These are phyloP conservation scores for Apiosordaria backusii DNA, from an alignment of 495 filamentous ascomycete genomes.

Conservation along the genomic window DNA sequence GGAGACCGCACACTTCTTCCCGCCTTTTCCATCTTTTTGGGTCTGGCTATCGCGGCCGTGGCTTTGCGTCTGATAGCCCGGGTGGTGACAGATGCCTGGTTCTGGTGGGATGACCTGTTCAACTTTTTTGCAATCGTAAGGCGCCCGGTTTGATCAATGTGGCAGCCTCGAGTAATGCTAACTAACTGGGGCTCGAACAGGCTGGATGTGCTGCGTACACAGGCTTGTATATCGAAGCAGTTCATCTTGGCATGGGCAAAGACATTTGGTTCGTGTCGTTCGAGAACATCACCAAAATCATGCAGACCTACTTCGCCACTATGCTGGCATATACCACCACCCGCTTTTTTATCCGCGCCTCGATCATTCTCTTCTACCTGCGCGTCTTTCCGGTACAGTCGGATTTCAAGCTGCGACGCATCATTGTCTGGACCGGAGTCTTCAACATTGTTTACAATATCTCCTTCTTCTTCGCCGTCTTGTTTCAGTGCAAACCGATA, in stretches of 20 bases:
- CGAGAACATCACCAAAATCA: conserved; percentile 40
- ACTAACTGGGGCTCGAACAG: conserved; percentile 13
- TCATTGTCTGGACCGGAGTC: conserved; percentile 30
- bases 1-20: conserved; percentile 18
- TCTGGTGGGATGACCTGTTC: conserved; percentile 36
- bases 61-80: conserved; percentile 27
- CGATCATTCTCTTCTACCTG: conserved; percentile 51
- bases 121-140: conserved; percentile 19
- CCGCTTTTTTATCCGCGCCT: conserved; percentile 41
- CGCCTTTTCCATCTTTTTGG: conserved; percentile 22
- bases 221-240: conserved; percentile 29
- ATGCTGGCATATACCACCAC: conserved; percentile 40
- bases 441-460: conserved; percentile 37
- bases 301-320: conserved; percentile 24
- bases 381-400: conserved; percentile 41
- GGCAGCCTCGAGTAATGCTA: too few relatives aligned
- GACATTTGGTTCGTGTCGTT: conserved; percentile 49
- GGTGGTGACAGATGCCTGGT: conserved; percentile 29
- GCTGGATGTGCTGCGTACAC: conserved; percentile 21
- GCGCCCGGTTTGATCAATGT: not conserved
- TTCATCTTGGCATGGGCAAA: conserved; percentile 40
- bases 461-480: conserved; percentile 34
- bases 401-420: conserved; percentile 28
- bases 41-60: conserved; percentile 25
- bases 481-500: conserved; percentile 47